Evolutionary conservation across 768 basidiomycete species (phyloP), one percentile per base, ranked within the genome.

Genomic region (Pisolithus albus): DNA sequence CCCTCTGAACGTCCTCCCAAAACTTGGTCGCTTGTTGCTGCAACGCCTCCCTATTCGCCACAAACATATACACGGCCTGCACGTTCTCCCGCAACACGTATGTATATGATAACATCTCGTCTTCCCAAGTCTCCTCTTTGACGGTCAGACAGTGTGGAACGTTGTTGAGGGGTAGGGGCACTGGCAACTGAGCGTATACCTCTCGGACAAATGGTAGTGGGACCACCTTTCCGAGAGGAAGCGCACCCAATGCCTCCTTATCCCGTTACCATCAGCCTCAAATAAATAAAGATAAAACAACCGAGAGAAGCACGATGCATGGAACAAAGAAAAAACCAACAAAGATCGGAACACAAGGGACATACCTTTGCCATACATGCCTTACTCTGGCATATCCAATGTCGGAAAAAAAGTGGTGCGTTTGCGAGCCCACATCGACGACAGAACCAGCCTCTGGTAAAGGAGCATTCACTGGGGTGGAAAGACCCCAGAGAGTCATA

Each of bases 381-480:
- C 3, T 63, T 57, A 52, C 74, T 75, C 11, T 59, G 55, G 58
- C 80, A 82, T 54, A 67, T 64, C 44, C 77, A 68, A 54, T 77
- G 75, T 49, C 80, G 69, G 63, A 81, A 66, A 43, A 66, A 64
- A 11, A 53, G 55, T 56, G 79, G 75, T 42, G 69, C 69, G 46
- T 79, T 81, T 23, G 81, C 59, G 59, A 73, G 68, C 23, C 79
- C 79, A 51, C 80, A 81, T 0, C 54, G 46, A 2, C 23, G 51
- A 53, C 80, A 81, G 52, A 70, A 72, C 79, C 78, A 82, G 7
- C 79, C 80, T 24, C 61, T 63, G 10, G 61, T 74, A 19, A 45
- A 45, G 47, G 79, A 70, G 2, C 58, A 62, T 36, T 67, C 70
- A 32, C 54, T 63, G 4, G 68, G 64, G 18, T 59, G 48, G 34